Evolutionary conservation across 257 asterid species (phyloP).

Genomic region (Solanum chilense): DNA sequence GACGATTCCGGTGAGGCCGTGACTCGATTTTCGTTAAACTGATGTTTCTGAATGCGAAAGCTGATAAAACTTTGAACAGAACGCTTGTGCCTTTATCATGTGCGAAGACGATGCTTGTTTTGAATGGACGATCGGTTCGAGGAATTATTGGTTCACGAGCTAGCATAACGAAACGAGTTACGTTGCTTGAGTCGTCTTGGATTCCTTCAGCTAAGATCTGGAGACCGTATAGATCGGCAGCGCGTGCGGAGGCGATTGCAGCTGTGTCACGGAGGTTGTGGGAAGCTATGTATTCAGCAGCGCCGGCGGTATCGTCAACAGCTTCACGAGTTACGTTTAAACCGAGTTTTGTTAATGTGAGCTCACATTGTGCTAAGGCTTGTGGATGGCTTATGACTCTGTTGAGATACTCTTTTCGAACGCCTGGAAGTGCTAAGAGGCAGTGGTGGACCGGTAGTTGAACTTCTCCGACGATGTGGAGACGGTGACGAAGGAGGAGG

Average conservation of each 20-base stretch:
- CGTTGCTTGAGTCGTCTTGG: conserved; percentile 73
- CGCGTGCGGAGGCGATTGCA: conserved; percentile 82
- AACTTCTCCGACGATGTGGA: conserved; percentile 93
- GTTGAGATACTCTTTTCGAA: conserved; percentile 34
- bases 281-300: conserved; percentile 62
- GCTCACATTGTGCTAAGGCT: conserved; percentile 79
- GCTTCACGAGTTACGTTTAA: conserved; percentile 65
- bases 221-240: conserved; percentile 71
- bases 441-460: conserved; percentile 89
- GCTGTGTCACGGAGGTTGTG: conserved; percentile 70
- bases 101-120: conserved; percentile 83
- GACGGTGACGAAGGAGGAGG: conserved; percentile 92
- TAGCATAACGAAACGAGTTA: conserved; percentile 81
- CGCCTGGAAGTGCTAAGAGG: conserved; percentile 73
- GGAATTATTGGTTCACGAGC: conserved; percentile 89
- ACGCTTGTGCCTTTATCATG: conserved; percentile 74
- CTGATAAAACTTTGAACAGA: conserved; percentile 69
- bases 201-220: conserved; percentile 54
- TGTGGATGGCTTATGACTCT: conserved; percentile 90
- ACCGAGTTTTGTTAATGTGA: conserved; percentile 55
- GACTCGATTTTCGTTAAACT: conserved; percentile 79
- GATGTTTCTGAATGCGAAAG: conserved; percentile 77
- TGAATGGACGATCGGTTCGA: conserved; percentile 76
- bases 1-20: conserved; percentile 66
- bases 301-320: conserved; percentile 81